phyloP scores from a whole-genome alignment of 768 basidiomycete genomes.

The Glaciozyma antarctica region DNA sequence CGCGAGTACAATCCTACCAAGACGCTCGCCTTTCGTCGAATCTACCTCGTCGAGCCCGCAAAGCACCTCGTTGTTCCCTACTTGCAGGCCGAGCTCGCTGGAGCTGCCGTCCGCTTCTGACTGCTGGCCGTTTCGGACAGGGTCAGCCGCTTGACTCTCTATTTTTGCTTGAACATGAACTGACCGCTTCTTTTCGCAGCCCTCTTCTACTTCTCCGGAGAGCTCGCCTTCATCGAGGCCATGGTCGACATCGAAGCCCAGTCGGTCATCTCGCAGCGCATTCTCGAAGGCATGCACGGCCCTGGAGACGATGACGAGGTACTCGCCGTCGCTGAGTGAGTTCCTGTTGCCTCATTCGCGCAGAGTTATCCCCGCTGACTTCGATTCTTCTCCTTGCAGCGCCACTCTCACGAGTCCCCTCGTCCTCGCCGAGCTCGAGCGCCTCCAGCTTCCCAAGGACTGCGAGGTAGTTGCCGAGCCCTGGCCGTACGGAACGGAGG shows the following conservation, averaged over 20 bases:
- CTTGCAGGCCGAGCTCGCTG: conserved; percentile 12
- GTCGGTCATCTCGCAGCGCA: background rate
- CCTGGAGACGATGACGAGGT: conserved; percentile 10
- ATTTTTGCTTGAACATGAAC: background rate
- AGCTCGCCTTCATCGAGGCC: background rate
- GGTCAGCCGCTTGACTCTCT: background rate
- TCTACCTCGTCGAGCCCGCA: conserved; percentile 13
- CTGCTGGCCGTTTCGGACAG: conserved; percentile 1
- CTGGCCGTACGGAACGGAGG: conserved; percentile 17
- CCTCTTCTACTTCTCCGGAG: conserved; percentile 13
- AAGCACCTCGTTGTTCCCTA: conserved; percentile 5
- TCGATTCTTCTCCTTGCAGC: background rate
- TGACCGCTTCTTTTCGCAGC: background rate
- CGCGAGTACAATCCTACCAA: conserved; percentile 8
- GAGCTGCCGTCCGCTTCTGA: background rate
- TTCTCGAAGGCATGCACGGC: conserved; percentile 10
- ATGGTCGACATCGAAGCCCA: background rate
- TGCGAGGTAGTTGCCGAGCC: conserved; percentile 18
- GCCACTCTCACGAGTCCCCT: background rate
- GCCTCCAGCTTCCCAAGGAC: conserved; percentile 12
- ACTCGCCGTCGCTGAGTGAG: background rate
- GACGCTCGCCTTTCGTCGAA: conserved; percentile 1
- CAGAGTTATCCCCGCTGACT: too few relatives aligned
- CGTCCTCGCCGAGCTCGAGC: conserved; percentile 12
- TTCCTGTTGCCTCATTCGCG: too few relatives aligned